phyloP scores from a whole-genome alignment of 371 early-diverging fungal genomes.

The Lichtheimia hyalospora region DNA sequence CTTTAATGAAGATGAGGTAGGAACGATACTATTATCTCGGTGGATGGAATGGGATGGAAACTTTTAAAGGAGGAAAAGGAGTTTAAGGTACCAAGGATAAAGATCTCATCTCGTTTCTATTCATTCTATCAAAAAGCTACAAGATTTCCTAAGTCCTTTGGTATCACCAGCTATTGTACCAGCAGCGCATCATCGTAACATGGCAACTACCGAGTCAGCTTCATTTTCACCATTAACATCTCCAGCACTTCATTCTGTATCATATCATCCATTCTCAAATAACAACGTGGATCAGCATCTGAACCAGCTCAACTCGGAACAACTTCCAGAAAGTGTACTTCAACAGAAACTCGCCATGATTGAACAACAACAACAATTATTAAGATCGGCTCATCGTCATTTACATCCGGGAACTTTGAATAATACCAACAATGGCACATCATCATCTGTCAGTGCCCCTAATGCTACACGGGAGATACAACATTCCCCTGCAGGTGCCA shows the following conservation, averaged over 20 bases:
- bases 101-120: not conserved
- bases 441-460: constrained; percentile 2
- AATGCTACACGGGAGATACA: constrained; percentile 7
- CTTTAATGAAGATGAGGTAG: not conserved
- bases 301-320: constrained; percentile 7
- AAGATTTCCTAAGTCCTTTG: constrained; percentile 68
- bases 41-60: not conserved
- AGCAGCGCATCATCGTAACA: constrained; percentile 10
- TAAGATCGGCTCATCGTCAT: constrained; percentile 32
- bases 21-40: not conserved
- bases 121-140: not conserved
- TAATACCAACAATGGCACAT: not conserved
- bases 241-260: constrained; percentile 61
- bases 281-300: constrained; percentile 2
- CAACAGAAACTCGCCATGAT: constrained; percentile 47
- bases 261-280: constrained; percentile 15
- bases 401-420: not conserved
- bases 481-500: constrained; percentile 1
- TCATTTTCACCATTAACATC: constrained; percentile 69
- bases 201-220: constrained; percentile 22
- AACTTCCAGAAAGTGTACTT: constrained; percentile 16
- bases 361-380: constrained; percentile 52
- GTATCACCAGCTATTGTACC: constrained; percentile 77
- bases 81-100: not conserved
- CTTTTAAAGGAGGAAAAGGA: not conserved